Evolutionary conservation across 1,284 basidiomycete species (phyloP).

Genomic region (Tremellales sp.): DNA sequence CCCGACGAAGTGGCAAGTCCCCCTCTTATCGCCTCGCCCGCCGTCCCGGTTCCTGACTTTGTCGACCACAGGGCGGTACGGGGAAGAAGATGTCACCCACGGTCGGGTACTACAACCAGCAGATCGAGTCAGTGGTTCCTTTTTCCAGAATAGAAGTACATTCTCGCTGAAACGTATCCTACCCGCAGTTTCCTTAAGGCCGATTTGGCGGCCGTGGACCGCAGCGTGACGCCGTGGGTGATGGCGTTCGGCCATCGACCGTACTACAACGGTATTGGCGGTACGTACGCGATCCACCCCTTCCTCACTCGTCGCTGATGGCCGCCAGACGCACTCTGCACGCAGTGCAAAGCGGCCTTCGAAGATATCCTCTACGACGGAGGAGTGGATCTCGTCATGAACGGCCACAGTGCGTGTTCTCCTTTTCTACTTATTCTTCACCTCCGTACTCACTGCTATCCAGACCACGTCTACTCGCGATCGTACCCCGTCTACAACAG

Average conservation of each 20-base stretch:
- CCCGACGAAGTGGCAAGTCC: conserved; percentile 18
- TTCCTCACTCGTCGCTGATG: conserved; percentile 15
- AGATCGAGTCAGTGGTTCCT: conserved; percentile 16
- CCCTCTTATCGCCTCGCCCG: not conserved
- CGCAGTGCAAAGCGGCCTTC: conserved; percentile 38
- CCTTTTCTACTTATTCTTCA: not conserved
- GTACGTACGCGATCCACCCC: not conserved
- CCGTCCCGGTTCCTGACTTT: not conserved
- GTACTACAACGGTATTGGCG: conserved; percentile 20
- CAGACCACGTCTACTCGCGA: conserved; percentile 41
- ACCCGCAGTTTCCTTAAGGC: conserved; percentile 17
- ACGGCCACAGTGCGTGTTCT: conserved; percentile 27
- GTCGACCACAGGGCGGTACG: conserved; percentile 14
- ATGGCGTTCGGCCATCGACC: conserved; percentile 43
- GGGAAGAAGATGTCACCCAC: conserved; percentile 23
- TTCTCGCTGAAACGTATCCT: not conserved
- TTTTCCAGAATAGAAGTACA: conserved; percentile 17
- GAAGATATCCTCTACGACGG: conserved; percentile 41
- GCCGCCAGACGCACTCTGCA: conserved; percentile 16
- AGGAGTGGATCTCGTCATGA: conserved; percentile 40
- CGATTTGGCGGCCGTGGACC: conserved; percentile 44
- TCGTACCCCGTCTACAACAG: conserved; percentile 37
- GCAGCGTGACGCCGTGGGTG: conserved; percentile 46
- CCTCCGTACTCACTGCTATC: not conserved
- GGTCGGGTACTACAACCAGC: conserved; percentile 17